A percentile compares a stretch with the other conserved stretches of the same genome.
Evolutionary conservation across 2,329 filamentous ascomycete species (phyloP).

Genomic region (Rutstroemia sp.): DNA sequence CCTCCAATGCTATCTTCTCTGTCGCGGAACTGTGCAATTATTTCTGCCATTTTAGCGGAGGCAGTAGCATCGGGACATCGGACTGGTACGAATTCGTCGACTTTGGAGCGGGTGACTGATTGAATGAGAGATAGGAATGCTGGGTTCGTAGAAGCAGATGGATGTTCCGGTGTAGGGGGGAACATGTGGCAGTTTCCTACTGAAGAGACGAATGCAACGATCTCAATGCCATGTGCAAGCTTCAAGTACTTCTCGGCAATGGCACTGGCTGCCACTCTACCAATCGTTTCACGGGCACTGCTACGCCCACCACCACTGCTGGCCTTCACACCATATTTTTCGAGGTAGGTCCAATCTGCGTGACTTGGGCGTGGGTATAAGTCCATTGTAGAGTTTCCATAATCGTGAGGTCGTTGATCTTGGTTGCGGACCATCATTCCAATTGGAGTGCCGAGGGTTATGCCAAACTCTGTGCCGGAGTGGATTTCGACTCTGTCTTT

Average conservation of each 20-base stretch:
- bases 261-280: slow-evolving; percentile 81
- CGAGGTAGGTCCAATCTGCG: slow-evolving; percentile 93
- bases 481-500: slow-evolving; percentile 89
- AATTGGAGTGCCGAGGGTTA: slow-evolving; percentile 88
- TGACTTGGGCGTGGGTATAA: slow-evolving; percentile 84
- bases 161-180: slow-evolving; percentile 60
- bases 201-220: slow-evolving; percentile 82
- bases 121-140: slow-evolving; percentile 69
- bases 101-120: slow-evolving; percentile 63
- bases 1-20: slow-evolving; percentile 85
- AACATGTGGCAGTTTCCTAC: slow-evolving; percentile 77
- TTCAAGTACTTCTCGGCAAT: slow-evolving; percentile 89
- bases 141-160: slow-evolving; percentile 66
- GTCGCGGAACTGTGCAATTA: slow-evolving; percentile 73
- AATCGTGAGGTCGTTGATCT: slow-evolving; percentile 89
- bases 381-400: slow-evolving; percentile 84
- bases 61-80: slow-evolving; percentile 69
- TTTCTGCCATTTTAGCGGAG: slow-evolving; percentile 65
- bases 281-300: slow-evolving; percentile 92
- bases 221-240: slow-evolving; percentile 77
- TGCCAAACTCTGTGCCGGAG: slow-evolving; percentile 82
- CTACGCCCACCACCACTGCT: slow-evolving; percentile 83
- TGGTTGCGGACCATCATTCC: slow-evolving; percentile 82
- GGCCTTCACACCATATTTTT: slow-evolving; percentile 95
- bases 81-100: slow-evolving; percentile 80